These are phyloP conservation scores for Kazachstania sp. DNA, from an alignment of 1,139 yeast genomes.

Conservation along the genomic window DNA sequence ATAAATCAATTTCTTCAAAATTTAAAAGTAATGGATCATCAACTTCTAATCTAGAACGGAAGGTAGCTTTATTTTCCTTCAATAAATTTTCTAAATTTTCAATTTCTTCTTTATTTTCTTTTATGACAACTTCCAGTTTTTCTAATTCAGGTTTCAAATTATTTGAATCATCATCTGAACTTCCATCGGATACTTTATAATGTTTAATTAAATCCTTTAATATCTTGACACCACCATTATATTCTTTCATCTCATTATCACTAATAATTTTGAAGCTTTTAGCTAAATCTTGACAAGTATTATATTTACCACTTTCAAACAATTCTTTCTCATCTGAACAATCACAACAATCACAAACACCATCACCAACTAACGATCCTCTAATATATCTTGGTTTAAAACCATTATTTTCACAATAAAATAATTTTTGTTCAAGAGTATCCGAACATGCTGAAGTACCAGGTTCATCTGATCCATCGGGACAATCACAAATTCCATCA, in stretches of 20 bases:
- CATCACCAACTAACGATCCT: conserved; percentile 64
- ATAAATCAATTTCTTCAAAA: conserved; percentile 20
- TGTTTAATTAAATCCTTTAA: conserved; percentile 23
- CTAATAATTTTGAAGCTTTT: conserved; percentile 31
- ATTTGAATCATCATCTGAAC: background rate
- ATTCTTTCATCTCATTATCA: conserved; percentile 22
- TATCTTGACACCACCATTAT: conserved; percentile 22
- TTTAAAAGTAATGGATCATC: conserved; percentile 21
- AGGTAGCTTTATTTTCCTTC: conserved; percentile 11
- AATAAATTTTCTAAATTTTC: conserved; percentile 10
- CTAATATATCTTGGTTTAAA: conserved; percentile 49
- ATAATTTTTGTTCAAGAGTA: conserved; percentile 25
- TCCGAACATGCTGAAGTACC: conserved; percentile 80
- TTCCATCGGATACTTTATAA: conserved; percentile 16
- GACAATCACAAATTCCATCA: conserved; percentile 91
- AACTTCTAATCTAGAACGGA: conserved; percentile 14
- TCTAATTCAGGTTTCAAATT: conserved; percentile 3
- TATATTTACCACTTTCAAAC: conserved; percentile 32
- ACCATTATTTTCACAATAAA: conserved; percentile 75
- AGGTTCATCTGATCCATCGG: conserved; percentile 97
- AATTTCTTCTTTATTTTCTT: conserved; percentile 11
- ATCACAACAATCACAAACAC: conserved; percentile 96
- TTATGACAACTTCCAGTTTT: conserved; percentile 6
- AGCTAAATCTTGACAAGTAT: conserved; percentile 44
- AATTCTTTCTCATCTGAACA: conserved; percentile 77